phyloP scores from a whole-genome alignment of 1,284 basidiomycete genomes.

The Pholiota adiposa region DNA sequence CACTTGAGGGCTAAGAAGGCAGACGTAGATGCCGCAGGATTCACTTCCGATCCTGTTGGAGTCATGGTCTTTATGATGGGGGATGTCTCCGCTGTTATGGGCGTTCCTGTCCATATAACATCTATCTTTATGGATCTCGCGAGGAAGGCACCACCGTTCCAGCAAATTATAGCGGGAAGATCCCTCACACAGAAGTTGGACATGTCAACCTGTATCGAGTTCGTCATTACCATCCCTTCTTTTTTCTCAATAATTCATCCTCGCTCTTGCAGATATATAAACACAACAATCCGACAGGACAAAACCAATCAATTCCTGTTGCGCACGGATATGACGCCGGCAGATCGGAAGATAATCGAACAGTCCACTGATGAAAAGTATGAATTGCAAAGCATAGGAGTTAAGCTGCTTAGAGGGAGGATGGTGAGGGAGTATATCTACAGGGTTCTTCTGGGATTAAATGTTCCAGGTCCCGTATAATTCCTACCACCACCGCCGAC shows the following conservation, averaged over 20 bases:
- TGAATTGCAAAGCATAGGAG: not conserved
- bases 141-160: not conserved
- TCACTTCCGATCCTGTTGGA: not conserved
- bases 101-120: not conserved
- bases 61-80: not conserved
- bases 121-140: not conserved
- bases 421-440: not conserved
- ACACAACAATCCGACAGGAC: not conserved
- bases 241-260: not conserved
- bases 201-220: not conserved
- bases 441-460: not conserved
- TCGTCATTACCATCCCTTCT: not conserved
- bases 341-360: not conserved
- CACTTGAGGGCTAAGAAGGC: not conserved
- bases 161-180: not conserved
- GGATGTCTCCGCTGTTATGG: not conserved
- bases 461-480: not conserved
- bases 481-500: too few relatives aligned
- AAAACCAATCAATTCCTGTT: not conserved
- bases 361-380: not conserved
- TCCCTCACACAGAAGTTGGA: not conserved
- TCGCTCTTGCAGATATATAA: not conserved
- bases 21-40: not conserved
- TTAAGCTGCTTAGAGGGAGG: not conserved
- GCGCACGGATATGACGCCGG: not conserved